Evolutionary conservation across 169 alveolate species (phyloP).

Genomic region (Plasmodium chabaudi): DNA sequence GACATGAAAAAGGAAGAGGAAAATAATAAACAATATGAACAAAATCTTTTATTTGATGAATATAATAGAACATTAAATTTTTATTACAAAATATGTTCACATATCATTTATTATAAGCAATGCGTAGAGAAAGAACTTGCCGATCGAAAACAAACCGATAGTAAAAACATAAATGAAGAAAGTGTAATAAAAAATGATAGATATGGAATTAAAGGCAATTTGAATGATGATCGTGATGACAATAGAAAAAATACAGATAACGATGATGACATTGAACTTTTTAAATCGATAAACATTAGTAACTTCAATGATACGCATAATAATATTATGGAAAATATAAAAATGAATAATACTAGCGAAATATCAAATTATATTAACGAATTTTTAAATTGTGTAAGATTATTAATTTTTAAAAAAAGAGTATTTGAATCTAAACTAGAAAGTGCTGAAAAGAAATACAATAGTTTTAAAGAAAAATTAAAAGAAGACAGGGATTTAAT

Average conservation of each 20-base stretch:
- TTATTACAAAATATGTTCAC: slow-evolving; percentile 62
- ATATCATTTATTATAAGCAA: slow-evolving; percentile 47
- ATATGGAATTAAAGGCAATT: not conserved
- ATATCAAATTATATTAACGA: slow-evolving; percentile 46
- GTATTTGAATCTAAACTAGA: slow-evolving; percentile 56
- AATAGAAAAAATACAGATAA: not conserved
- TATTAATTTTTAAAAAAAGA: slow-evolving; percentile 45
- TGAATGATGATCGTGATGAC: not conserved
- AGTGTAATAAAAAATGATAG: not conserved
- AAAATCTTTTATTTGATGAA: slow-evolving; percentile 27
- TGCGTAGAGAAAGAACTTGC: slow-evolving; percentile 43
- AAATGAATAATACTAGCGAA: slow-evolving; percentile 28
- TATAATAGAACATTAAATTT: slow-evolving; percentile 35
- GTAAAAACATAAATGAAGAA: not conserved
- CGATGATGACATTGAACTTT: not conserved
- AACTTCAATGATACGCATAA: not conserved
- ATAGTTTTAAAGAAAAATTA: slow-evolving; percentile 50
- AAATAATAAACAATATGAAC: slow-evolving; percentile 28
- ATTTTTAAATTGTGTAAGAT: slow-evolving; percentile 46
- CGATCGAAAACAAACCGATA: not conserved
- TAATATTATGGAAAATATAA: slow-evolving; percentile 3
- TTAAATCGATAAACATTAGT: slow-evolving; percentile 9
- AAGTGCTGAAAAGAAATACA: slow-evolving; percentile 49
- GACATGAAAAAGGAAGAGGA: slow-evolving; percentile 21
- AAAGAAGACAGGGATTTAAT: slow-evolving; percentile 66